These are phyloP conservation scores for Hsuehochloa calcarea DNA, from an alignment of 176 grass and related monocot genomes.

Conservation along the genomic window DNA sequence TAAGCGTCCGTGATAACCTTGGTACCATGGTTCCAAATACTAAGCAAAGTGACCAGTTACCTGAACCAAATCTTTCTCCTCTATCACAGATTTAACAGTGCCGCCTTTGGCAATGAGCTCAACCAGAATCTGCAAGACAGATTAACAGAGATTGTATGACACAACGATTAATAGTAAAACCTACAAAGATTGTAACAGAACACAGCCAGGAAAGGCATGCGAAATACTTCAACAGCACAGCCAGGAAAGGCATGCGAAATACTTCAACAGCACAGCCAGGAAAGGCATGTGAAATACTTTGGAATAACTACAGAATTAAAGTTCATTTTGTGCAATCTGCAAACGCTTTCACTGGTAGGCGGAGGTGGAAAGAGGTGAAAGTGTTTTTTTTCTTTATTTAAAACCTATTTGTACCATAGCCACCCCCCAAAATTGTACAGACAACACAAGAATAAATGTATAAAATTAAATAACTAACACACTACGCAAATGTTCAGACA, in stretches of 20 bases:
- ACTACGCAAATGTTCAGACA: not conserved
- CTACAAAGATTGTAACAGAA: constrained; percentile 1
- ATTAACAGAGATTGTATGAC: not conserved
- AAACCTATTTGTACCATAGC: not conserved
- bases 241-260: not conserved
- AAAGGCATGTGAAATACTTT: too few relatives aligned
- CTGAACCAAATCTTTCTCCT: constrained; percentile 97
- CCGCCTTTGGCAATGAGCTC: constrained; percentile 82
- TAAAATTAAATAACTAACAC: not conserved
- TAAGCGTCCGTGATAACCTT: too few relatives aligned
- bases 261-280: too few relatives aligned
- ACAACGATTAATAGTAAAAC: not conserved
- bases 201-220: not conserved
- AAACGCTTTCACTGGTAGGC: not conserved
- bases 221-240: not conserved
- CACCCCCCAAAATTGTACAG: not conserved
- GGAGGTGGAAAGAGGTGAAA: not conserved
- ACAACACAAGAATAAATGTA: not conserved
- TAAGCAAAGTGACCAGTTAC: constrained; percentile 37
- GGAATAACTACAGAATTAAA: not conserved
- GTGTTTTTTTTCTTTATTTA: not conserved
- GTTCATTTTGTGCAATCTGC: not conserved
- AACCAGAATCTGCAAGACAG: constrained; percentile 60
- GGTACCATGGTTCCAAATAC: not conserved
- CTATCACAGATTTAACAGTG: constrained; percentile 75